These are phyloP conservation scores for Cupressus sempervirens DNA, from an alignment of 75 land plant genomes.

Conservation along the genomic window DNA sequence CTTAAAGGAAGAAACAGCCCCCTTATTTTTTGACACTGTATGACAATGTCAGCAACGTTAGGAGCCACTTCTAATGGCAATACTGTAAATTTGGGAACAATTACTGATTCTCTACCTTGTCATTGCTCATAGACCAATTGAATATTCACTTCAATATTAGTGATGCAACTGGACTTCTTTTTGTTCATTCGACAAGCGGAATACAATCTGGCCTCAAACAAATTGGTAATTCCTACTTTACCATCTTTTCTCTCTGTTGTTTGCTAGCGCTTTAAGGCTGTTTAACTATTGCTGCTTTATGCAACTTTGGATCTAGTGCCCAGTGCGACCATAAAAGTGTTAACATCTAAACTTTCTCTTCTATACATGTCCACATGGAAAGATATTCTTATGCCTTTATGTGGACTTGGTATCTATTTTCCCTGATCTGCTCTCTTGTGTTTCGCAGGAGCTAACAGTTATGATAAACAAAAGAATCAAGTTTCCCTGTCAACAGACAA, in stretches of 20 bases:
- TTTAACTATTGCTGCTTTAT: neutral
- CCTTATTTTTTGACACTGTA: neutral
- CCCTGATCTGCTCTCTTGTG: conserved; percentile 6
- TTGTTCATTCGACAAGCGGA: conserved; percentile 2
- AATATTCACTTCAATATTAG: neutral
- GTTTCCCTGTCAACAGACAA: conserved; percentile 8
- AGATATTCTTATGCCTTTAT: neutral
- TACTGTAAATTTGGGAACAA: neutral
- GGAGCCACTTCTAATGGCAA: neutral
- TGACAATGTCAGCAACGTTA: neutral
- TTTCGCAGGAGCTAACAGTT: conserved; percentile 5
- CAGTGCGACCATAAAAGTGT: neutral
- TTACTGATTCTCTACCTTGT: neutral
- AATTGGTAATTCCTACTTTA: neutral
- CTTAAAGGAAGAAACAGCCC: neutral
- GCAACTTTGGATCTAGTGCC: neutral
- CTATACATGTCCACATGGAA: neutral
- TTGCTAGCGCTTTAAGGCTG: neutral
- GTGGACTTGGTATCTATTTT: neutral
- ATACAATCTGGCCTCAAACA: neutral
- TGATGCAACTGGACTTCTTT: conserved; percentile 1
- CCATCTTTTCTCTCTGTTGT: conserved; percentile 1
- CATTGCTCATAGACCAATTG: neutral
- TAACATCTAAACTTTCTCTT: neutral
- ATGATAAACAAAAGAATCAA: conserved; percentile 1